Evolutionary conservation across 345 rosid species (phyloP).

Genomic region (Ricinus communis): DNA sequence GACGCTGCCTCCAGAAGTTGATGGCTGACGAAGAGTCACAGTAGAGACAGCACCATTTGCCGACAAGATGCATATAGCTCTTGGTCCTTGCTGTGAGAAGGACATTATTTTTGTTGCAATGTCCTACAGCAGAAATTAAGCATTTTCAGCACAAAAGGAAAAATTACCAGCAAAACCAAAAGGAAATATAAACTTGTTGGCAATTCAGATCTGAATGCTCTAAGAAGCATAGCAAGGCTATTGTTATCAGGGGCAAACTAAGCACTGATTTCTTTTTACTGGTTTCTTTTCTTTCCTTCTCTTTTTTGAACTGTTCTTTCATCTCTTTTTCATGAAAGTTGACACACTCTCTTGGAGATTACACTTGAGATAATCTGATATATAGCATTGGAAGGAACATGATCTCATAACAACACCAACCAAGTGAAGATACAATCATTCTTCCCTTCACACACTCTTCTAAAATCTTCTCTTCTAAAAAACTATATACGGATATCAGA

Average conservation of each 20-base stretch:
- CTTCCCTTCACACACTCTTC: background rate
- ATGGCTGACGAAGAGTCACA: conserved; percentile 79
- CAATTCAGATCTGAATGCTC: background rate
- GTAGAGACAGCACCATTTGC: conserved; percentile 91
- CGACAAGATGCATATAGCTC: conserved; percentile 79
- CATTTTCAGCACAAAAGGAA: conserved; percentile 11
- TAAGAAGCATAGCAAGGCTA: background rate
- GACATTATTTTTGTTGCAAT: conserved; percentile 74
- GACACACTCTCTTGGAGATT: background rate
- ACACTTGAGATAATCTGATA: background rate
- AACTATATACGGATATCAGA: background rate
- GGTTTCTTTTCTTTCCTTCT: too few species aligned
- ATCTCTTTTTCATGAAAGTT: background rate
- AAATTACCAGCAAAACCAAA: background rate
- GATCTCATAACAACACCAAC: background rate
- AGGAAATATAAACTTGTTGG: background rate
- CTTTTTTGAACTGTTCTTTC: background rate
- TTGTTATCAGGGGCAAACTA: background rate
- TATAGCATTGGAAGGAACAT: background rate
- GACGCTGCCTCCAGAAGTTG: conserved; percentile 70
- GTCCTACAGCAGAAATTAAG: conserved; percentile 46
- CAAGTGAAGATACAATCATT: background rate
- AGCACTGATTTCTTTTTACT: too few species aligned
- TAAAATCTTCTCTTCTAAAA: background rate
- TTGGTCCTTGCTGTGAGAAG: conserved; percentile 87